Evolutionary conservation across 306 rosid genomes (phyloP).

Genomic region (Heteromeles arbutifolia): DNA sequence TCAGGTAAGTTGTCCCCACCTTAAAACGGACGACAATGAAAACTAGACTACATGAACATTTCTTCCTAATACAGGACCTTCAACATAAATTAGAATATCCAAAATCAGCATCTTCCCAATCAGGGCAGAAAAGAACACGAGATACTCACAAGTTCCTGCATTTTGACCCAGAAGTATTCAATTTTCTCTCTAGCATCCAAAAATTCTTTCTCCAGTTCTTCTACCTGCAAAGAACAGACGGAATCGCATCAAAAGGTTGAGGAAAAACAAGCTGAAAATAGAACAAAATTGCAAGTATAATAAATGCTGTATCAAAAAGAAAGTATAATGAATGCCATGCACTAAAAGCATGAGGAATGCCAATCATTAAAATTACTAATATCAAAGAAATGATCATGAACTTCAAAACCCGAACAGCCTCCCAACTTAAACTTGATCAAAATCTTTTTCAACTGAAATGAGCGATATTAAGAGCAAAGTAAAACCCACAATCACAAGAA

Average conservation of each 20-base stretch:
- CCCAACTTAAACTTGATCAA: no score
- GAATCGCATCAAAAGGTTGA: not conserved
- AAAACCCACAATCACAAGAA: not conserved
- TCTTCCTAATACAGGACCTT: not conserved
- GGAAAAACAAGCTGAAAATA: not conserved
- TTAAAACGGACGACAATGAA: not conserved
- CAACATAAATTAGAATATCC: not conserved
- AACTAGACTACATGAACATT: not conserved
- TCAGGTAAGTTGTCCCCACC: not conserved
- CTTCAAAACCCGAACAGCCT: no score
- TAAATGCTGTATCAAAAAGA: slow-evolving; percentile 2
- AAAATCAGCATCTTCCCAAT: not conserved
- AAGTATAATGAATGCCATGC: no score
- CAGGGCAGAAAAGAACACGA: not conserved
- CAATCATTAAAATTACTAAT: no score
- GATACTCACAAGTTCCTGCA: slow-evolving; percentile 92
- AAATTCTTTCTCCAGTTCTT: slow-evolving; percentile 82
- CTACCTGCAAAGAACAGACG: slow-evolving; percentile 59
- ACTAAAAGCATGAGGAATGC: no score
- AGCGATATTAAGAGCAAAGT: not conserved
- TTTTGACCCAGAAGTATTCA: slow-evolving; percentile 61
- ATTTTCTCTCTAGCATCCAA: slow-evolving; percentile 74
- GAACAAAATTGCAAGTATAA: not conserved
- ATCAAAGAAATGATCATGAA: no score
- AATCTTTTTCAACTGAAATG: no score